Evolutionary conservation across 139 green algal species (phyloP).

Genomic region (Zygnema cylindricum): DNA sequence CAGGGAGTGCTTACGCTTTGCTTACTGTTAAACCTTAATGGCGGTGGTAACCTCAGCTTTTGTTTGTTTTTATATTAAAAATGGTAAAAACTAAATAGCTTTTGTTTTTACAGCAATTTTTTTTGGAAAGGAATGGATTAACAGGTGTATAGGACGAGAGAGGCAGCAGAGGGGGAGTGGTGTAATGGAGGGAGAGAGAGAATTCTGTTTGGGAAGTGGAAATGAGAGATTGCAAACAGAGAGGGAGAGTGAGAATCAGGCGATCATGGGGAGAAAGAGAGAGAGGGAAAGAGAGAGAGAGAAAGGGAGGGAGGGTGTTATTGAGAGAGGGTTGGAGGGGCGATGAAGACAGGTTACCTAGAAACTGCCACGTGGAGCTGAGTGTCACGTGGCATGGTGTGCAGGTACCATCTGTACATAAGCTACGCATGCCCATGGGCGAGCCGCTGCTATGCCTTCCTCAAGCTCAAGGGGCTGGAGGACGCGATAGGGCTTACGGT

Average conservation of each 20-base stretch:
- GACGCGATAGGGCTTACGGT: conserved; percentile 52
- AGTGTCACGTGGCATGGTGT: not conserved
- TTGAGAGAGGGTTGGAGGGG: not conserved
- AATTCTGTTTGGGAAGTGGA: too few species aligned
- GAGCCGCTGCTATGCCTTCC: conserved; percentile 62
- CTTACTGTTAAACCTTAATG: too few species aligned
- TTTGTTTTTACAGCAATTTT: too few species aligned
- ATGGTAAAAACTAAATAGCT: too few species aligned
- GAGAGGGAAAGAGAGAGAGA: conserved; percentile 8
- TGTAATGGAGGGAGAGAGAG: too few species aligned
- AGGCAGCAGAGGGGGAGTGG: too few species aligned
- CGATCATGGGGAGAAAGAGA: conserved; percentile 6
- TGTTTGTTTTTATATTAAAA: too few species aligned
- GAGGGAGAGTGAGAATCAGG: not conserved
- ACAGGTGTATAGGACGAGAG: too few species aligned
- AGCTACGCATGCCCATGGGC: conserved; percentile 94
- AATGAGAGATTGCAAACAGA: too few species aligned
- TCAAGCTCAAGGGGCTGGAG: conserved; percentile 60
- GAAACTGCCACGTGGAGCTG: not conserved
- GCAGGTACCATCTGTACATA: conserved; percentile 96
- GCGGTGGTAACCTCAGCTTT: too few species aligned
- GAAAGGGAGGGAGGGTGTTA: not conserved
- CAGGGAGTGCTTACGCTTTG: too few species aligned
- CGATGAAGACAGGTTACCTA: not conserved
- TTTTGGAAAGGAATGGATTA: too few species aligned